phyloP scores from a whole-genome alignment of 257 asterid genomes.

The Knoxia roxburghii region DNA sequence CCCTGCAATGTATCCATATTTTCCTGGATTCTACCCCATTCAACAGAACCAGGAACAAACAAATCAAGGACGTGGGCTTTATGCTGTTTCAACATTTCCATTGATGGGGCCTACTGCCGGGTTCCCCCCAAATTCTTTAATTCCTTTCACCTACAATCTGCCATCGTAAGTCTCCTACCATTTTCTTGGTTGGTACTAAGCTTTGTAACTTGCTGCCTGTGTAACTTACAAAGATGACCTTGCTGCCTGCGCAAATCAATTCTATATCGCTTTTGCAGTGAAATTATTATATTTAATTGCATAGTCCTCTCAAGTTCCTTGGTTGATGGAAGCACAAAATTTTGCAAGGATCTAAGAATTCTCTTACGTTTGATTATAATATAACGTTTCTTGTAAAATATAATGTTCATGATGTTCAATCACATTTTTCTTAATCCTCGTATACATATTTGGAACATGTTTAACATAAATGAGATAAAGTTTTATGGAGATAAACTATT shows the following conservation, averaged over 20 bases:
- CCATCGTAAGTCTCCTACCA: constrained; percentile 65
- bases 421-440: not conserved
- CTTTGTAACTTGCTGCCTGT: not conserved
- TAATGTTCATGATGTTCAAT: not conserved
- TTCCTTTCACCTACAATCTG: constrained; percentile 76
- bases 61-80: constrained; percentile 81
- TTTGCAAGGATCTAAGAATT: not conserved
- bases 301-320: not conserved
- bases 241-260: constrained; percentile 3
- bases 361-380: not conserved
- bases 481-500: not conserved
- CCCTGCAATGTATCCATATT: constrained; percentile 25
- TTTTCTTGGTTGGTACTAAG: not conserved
- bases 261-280: not conserved
- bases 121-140: constrained; percentile 51
- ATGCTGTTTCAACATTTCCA: constrained; percentile 75
- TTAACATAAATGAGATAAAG: too few species aligned
- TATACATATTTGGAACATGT: too few species aligned
- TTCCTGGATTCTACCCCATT: constrained; percentile 22
- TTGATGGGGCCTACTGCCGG: constrained; percentile 50
- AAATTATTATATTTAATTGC: not conserved
- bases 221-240: not conserved
- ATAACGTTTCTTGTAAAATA: not conserved
- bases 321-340: not conserved
- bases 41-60: constrained; percentile 54